Evolutionary conservation across 768 basidiomycete species (phyloP).

Genomic region (Hygrocybe punicea): DNA sequence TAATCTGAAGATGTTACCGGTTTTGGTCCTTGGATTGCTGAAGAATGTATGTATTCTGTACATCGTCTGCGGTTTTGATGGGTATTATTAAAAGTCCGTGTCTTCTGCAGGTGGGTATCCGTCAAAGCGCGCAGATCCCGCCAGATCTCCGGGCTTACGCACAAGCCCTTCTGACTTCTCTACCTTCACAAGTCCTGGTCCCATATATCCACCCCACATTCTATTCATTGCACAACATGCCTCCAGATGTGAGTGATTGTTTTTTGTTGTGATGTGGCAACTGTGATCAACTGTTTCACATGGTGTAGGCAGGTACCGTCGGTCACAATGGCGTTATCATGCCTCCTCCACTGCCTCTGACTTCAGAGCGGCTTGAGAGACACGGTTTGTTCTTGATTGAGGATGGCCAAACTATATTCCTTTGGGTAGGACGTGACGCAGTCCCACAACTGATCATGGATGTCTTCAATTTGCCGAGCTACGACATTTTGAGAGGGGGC

Average conservation of each 20-base stretch:
- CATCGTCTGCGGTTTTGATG: not conserved
- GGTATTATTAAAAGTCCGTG: not conserved
- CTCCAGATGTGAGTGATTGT: slow-evolving; percentile 62
- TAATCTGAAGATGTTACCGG: slow-evolving; percentile 92
- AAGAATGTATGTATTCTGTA: slow-evolving; percentile 83
- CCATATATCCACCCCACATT: slow-evolving; percentile 95
- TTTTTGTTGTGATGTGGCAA: not conserved
- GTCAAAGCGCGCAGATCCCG: slow-evolving; percentile 95
- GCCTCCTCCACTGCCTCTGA: slow-evolving; percentile 84
- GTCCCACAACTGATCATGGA: slow-evolving; percentile 94
- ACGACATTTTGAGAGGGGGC: slow-evolving; percentile 87
- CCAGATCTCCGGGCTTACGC: slow-evolving; percentile 96
- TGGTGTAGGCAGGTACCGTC: slow-evolving; percentile 75
- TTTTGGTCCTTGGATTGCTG: slow-evolving; percentile 82
- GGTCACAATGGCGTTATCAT: slow-evolving; percentile 86
- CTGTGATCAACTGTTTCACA: not conserved
- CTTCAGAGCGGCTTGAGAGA: slow-evolving; percentile 91
- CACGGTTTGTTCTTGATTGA: slow-evolving; percentile 97
- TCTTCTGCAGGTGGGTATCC: slow-evolving; percentile 71
- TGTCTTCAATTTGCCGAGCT: slow-evolving; percentile 86
- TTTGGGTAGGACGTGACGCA: slow-evolving; percentile 97
- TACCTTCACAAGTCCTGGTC: slow-evolving; percentile 87
- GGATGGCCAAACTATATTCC: slow-evolving; percentile 95
- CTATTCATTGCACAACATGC: slow-evolving; percentile 96
- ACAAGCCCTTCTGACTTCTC: slow-evolving; percentile 82